Evolutionary conservation across 2,329 filamentous ascomycete species (phyloP), one percentile per base, ranked within the genome.

Genomic region (Chrysoporthe austroafricana): DNA sequence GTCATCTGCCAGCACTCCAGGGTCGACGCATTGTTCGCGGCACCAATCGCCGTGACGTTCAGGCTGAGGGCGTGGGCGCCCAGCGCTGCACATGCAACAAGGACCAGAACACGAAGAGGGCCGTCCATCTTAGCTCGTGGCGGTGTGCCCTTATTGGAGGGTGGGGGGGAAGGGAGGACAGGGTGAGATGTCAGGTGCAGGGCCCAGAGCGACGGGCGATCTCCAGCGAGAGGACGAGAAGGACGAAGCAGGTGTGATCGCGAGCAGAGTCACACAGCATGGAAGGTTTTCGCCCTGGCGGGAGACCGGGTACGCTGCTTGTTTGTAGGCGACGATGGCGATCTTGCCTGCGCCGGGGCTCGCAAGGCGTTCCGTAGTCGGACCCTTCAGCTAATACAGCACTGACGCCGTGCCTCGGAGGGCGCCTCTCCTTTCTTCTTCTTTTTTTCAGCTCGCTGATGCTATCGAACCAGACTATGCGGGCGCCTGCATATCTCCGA

Each of bases 1-100:
- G 75, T 70, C n/a, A 82, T 70, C 68, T 80, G 76, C 81, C 80
- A 83, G 72, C 81, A 83, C 73, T 83, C 78, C 18, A 83, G 72
- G 1, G 73, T 76, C n/a, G 80, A 83, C 4, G 72, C 71, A 69
- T 77, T 77, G 65, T 79, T 72, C 16, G 66, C 71, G 7, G 77
- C 77, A 43, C 72, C 71, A 56, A 83, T 70, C 36, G 80, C 77
- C 11, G 80, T 82, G 58, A 82, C 71, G 63, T 81, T 82, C 6
- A 81, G 74, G 21, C 71, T 69, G 7, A 73, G 61, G 3, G 69
- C 26, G 26, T 34, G 59, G 13, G 26, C 59, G 21, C 42, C 67
- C 9, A 32, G 32, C 32, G 56, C 65, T 44, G 57, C 52, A 13
- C 39, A 34, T 4, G 66, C 57, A 43, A 42, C 57, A 21, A 44